phyloP scores from a whole-genome alignment of 2,329 filamentous ascomycete species.

The Dothistroma septosporum region DNA sequence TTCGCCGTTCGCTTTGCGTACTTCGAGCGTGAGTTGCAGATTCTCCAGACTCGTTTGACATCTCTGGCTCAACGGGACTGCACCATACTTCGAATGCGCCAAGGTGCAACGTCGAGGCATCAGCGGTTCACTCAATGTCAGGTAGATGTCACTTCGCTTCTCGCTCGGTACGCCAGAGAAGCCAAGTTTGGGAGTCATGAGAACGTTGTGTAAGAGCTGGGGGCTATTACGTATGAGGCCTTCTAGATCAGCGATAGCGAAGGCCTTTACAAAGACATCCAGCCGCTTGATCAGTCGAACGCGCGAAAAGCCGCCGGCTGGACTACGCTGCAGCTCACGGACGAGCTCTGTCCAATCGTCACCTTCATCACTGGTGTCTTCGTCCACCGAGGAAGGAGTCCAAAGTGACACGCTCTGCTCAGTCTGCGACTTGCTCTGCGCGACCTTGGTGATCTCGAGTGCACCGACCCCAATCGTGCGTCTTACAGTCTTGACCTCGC shows the following conservation, averaged over 20 bases:
- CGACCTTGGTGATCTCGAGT: conserved; percentile 61
- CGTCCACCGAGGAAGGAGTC: conserved; percentile 55
- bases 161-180: conserved; percentile 90
- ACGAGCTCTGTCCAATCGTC: conserved; percentile 72
- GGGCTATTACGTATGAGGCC: conserved; percentile 79
- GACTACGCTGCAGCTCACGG: conserved; percentile 66
- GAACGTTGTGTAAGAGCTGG: conserved; percentile 76
- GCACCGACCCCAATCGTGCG: conserved; percentile 73
- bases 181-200: conserved; percentile 80
- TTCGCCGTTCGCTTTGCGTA: conserved; percentile 72
- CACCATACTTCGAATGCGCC: conserved; percentile 72
- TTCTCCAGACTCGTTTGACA: conserved; percentile 61
- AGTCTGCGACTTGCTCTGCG: conserved; percentile 23
- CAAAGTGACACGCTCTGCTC: conserved; percentile 61
- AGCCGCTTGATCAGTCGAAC: conserved; percentile 62
- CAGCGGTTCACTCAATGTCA: conserved; percentile 76
- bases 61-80: conserved; percentile 63
- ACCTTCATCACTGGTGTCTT: conserved; percentile 55
- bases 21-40: conserved; percentile 83
- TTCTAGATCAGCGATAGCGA: conserved; percentile 73
- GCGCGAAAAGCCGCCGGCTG: conserved; percentile 61
- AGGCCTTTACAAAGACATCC: conserved; percentile 73
- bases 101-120: conserved; percentile 64
- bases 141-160: conserved; percentile 87
- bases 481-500: conserved; percentile 53